These are phyloP conservation scores for Backusella liffmaniae DNA, from an alignment of 192 early-diverging fungal species.

Conservation along the genomic window DNA sequence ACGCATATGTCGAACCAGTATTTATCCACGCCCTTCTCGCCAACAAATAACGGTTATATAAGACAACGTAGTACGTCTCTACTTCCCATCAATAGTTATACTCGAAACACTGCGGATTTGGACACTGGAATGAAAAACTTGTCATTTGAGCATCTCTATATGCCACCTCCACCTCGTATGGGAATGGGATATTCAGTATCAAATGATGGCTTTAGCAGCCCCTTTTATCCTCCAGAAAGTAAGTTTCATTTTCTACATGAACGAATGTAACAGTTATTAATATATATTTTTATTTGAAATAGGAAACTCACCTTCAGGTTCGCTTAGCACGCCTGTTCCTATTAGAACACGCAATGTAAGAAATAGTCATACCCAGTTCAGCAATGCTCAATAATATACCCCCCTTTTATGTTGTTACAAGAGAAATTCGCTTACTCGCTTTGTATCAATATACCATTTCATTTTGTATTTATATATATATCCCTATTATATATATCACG, in stretches of 20 bases:
- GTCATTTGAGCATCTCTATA: constrained; percentile 10
- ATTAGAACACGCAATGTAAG: constrained; percentile 1
- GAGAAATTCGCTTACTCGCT: background rate
- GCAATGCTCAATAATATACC: constrained; percentile 8
- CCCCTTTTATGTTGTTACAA: background rate
- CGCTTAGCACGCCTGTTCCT: constrained; percentile 10
- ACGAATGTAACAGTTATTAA: background rate
- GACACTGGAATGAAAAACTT: background rate
- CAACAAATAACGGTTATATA: constrained; percentile 4
- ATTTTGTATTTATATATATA: background rate
- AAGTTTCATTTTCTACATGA: background rate
- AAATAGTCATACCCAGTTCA: constrained; percentile 5
- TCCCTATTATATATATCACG: background rate
- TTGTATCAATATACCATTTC: background rate
- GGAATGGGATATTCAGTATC: background rate
- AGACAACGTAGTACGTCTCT: constrained; percentile 16
- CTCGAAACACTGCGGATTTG: background rate
- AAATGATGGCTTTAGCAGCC: background rate
- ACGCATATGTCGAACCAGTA: background rate
- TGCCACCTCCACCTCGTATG: constrained; percentile 1
- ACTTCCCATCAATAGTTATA: background rate
- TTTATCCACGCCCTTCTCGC: background rate
- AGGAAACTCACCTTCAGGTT: constrained; percentile 9
- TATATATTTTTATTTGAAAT: background rate
- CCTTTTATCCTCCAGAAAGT: constrained; percentile 12